These are phyloP conservation scores for Eleusine coracana DNA, from an alignment of 176 grass and related monocot genomes.

Conservation along the genomic window DNA sequence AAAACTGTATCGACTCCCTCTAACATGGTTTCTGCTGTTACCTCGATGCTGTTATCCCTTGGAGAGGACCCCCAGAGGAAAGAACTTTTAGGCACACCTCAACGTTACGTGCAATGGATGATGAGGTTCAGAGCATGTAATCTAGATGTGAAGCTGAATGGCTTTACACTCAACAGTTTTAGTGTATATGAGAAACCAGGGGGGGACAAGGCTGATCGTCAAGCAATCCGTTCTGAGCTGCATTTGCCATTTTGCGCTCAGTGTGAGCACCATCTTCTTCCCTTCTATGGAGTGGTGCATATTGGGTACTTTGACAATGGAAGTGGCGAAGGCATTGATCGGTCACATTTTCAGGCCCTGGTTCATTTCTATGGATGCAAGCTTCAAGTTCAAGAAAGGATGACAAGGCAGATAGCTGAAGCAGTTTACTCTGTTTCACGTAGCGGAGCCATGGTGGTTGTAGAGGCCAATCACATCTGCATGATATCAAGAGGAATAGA, in stretches of 20 bases:
- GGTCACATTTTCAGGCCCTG: constrained; percentile 62
- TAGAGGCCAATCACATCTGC: constrained; percentile 91
- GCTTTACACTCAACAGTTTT: constrained; percentile 38
- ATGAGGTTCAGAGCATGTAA: constrained; percentile 76
- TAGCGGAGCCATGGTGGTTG: constrained; percentile 73
- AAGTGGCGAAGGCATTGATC: constrained; percentile 50
- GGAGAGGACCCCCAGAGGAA: constrained; percentile 89
- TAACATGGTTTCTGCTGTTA: constrained; percentile 80
- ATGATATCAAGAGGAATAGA: constrained; percentile 97
- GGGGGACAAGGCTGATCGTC: constrained; percentile 43
- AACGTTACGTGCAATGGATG: constrained; percentile 84
- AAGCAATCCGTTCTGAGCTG: constrained; percentile 54
- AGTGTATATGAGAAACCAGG: constrained; percentile 24
- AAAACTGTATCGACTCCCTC: constrained; percentile 34
- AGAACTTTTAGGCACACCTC: constrained; percentile 72
- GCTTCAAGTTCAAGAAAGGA: constrained; percentile 97
- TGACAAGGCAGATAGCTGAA: constrained; percentile 97
- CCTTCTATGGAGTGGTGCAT: constrained; percentile 91
- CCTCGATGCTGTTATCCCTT: constrained; percentile 63
- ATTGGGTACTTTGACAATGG: constrained; percentile 58
- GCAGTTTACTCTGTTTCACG: constrained; percentile 56
- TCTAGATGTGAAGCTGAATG: constrained; percentile 56
- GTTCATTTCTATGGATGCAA: constrained; percentile 91
- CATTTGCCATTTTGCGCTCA: constrained; percentile 88
- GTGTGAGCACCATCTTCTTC: constrained; percentile 91